These are phyloP conservation scores for Calonectria fujianensis DNA, from an alignment of 2,329 filamentous ascomycete species.

Conservation along the genomic window DNA sequence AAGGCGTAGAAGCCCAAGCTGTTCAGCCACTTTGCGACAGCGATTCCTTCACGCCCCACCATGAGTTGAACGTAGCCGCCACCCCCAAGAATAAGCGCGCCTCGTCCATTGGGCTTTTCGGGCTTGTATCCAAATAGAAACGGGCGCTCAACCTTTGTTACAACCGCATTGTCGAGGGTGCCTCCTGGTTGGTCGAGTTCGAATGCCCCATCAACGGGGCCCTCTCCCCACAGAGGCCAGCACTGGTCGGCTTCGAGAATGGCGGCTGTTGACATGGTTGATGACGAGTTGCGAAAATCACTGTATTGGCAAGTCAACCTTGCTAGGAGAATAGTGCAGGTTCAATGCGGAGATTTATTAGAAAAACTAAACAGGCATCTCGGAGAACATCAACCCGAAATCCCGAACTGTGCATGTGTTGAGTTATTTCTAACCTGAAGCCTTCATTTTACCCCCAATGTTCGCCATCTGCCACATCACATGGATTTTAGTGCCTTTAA, in stretches of 20 bases:
- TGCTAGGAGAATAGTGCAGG: background rate
- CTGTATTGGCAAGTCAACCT: background rate
- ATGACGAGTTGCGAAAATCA: background rate
- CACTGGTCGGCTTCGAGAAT: constrained; percentile 44
- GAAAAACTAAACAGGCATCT: constrained; percentile 32
- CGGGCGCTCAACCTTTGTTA: constrained; percentile 43
- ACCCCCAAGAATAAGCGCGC: constrained; percentile 45
- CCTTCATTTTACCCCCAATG: background rate
- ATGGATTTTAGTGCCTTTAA: background rate
- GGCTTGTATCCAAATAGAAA: constrained; percentile 49
- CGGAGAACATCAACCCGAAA: constrained; percentile 49
- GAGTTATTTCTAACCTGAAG: background rate
- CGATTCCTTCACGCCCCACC: constrained; percentile 49
- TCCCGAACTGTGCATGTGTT: constrained; percentile 14
- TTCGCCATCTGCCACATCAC: background rate
- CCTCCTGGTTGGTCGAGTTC: constrained; percentile 34
- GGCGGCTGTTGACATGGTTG: background rate
- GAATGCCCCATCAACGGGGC: constrained; percentile 44
- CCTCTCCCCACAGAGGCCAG: constrained; percentile 45
- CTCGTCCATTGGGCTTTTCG: constrained; percentile 43
- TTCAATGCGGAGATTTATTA: constrained; percentile 35
- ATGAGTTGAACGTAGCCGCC: constrained; percentile 51
- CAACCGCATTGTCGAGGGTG: constrained; percentile 44
- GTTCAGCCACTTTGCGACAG: constrained; percentile 49
- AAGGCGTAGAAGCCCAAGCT: constrained; percentile 51